Base-by-base conservation (phyloP, 2,329 filamentous ascomycete species). In the Cladophialophora yegresii region DNA sequence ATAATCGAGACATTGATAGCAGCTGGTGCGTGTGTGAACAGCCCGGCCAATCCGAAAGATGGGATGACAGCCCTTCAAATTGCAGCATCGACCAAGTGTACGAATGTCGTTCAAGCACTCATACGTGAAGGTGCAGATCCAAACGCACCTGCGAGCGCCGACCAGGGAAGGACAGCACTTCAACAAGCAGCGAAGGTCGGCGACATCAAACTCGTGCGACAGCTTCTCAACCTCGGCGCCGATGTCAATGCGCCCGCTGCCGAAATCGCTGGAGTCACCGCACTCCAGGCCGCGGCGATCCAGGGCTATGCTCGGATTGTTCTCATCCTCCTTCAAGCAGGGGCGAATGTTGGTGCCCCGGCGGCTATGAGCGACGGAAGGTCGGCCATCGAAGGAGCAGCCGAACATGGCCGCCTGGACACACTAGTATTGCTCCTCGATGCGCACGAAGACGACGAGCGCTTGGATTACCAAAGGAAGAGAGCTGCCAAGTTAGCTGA, bases 391-490 rank as follows among this genome's bases (percentile, higher is more conserved):
- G 67, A 72, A 58, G 73, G 69, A 8, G 72, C 73, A 4, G 71
- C 73, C 40, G 71, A 74, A 54, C 50, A 71, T 13, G 73, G 73
- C 26, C 70, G 71, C 9, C 68, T 75, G 20, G 73, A 75, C 50
- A 71, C 72, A 67, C 45, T 74, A 12, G 67, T 73, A 36, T 57
- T 74, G 43, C 70, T 75, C 16, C 58, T 75, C 8, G 57, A 73
- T 12, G 16, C 36, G 1, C 16, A 43, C 16, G 36, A 20, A 43
- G 36, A 43, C 36, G n/a, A n/a, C 8, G 16, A 20, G 16, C 5
- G 13, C 36, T 43, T 43, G 5, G 36, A 43, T n/a, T 43, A 1
- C 2, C 3, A 43, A 16, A 43, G 36, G n/a, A 43, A 43, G 6
- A n/a, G 16, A 2, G 36, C 36, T 6, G 36, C 36, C 36, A 20